Conservation (phyloP, 179 eudicot species). For the Beta macrorhiza region DNA sequence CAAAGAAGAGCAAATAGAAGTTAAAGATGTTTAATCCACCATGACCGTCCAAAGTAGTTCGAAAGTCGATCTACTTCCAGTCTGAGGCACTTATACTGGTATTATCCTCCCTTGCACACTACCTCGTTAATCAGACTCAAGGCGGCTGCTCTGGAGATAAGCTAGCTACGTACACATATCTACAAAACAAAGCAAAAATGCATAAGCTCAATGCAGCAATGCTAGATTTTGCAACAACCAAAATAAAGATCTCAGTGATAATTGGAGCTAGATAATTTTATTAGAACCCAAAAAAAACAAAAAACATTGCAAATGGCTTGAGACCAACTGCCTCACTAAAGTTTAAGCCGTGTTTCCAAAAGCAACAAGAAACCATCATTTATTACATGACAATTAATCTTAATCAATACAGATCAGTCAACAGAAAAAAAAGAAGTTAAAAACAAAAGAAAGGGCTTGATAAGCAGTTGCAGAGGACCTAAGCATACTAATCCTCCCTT, state of each 20-base stretch:
- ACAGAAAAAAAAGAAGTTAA: not conserved
- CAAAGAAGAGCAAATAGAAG: slow-evolving; percentile 8
- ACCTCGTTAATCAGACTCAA: slow-evolving; percentile 13
- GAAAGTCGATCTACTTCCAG: not conserved
- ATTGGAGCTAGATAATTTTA: not conserved
- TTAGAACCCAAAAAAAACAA: not conserved
- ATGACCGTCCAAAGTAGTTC: not conserved
- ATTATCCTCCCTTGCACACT: not conserved
- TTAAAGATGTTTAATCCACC: slow-evolving; percentile 11
- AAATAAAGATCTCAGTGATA: not conserved
- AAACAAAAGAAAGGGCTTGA: no score
- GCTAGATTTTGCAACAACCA: not conserved
- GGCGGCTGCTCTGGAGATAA: not conserved
- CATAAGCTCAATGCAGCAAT: not conserved
- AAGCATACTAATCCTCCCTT: not conserved
- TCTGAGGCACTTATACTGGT: no score
- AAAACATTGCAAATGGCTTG: not conserved
- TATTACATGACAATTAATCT: not conserved
- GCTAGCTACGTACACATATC: slow-evolving; percentile 48
- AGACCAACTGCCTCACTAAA: not conserved
- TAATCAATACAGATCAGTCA: not conserved
- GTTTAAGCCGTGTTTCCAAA: not conserved
- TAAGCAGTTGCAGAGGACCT: not conserved
- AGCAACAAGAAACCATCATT: not conserved
- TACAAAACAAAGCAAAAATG: slow-evolving; percentile 26